A percentile compares a stretch with the other conserved stretches of the same genome.
Conservation (phyloP, 495 filamentous ascomycete species). For the Tuber brumale region DNA sequence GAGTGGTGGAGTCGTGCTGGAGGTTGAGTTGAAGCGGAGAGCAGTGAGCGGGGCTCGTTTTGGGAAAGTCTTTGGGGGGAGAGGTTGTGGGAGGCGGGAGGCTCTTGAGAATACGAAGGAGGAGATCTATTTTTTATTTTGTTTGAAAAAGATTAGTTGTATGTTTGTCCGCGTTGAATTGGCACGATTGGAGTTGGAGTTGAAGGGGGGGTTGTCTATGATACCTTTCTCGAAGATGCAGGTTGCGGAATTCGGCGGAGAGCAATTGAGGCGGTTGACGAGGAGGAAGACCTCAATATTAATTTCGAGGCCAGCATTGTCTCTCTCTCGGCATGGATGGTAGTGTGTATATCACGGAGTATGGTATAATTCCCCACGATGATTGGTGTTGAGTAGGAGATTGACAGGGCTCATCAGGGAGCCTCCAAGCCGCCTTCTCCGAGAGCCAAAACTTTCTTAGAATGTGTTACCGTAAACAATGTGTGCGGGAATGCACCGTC, state of each 20-base stretch:
- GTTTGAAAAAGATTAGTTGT: neutral
- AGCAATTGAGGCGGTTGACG: neutral
- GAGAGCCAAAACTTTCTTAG: neutral
- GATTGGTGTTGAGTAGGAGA: neutral
- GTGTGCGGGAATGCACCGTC: neutral
- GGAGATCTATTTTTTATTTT: slow-evolving; percentile 16
- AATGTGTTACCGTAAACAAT: neutral
- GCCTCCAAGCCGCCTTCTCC: neutral
- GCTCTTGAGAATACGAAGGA: slow-evolving; percentile 17
- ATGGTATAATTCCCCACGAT: neutral
- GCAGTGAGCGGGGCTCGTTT: slow-evolving; percentile 16
- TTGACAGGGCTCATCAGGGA: neutral
- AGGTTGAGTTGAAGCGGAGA: slow-evolving; percentile 12
- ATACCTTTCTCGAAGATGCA: neutral
- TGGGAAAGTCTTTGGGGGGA: slow-evolving; percentile 15
- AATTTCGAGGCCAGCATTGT: slow-evolving; percentile 27
- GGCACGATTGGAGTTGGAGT: neutral
- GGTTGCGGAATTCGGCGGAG: slow-evolving; percentile 23
- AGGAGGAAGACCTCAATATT: slow-evolving; percentile 12
- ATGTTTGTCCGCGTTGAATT: neutral
- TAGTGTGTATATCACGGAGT: neutral
- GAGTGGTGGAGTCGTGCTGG: slow-evolving; percentile 12
- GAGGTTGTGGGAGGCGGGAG: slow-evolving; percentile 33
- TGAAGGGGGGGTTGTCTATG: neutral
- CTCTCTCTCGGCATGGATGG: neutral